Conservation (phyloP, 1,139 yeast species). For the Wickerhamomyces sp. region DNA sequence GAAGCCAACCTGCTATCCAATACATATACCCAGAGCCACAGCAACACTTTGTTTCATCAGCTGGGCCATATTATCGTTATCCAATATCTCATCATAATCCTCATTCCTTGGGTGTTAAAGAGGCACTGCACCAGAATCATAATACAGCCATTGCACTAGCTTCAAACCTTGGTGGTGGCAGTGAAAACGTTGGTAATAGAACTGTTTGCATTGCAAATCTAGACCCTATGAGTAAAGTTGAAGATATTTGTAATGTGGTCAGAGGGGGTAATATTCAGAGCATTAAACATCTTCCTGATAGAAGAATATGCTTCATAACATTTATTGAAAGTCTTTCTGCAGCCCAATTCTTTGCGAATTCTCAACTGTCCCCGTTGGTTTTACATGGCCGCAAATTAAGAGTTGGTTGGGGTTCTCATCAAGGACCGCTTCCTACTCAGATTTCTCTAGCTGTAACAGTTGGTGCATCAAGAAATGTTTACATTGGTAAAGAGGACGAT, state of each 20-base stretch:
- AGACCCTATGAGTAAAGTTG: conserved; percentile 73
- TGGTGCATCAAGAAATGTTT: conserved; percentile 80
- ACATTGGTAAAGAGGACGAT: conserved; percentile 54
- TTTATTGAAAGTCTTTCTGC: conserved; percentile 91
- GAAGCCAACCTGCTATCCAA: conserved; percentile 1
- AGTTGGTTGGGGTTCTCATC: conserved; percentile 85
- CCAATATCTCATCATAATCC: conserved; percentile 4
- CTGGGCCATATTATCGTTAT: conserved; percentile 12
- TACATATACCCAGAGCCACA: conserved; percentile 6
- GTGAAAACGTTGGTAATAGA: conserved; percentile 68
- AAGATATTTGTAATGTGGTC: conserved; percentile 79
- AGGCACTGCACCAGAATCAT: conserved; percentile 53
- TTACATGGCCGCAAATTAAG: conserved; percentile 69
- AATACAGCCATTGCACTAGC: conserved; percentile 74
- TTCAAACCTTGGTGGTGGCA: conserved; percentile 71
- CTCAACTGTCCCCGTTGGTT: conserved; percentile 71
- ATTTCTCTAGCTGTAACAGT: conserved; percentile 73
- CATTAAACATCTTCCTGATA: conserved; percentile 66
- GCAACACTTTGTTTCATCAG: background rate
- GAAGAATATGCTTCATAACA: conserved; percentile 80
- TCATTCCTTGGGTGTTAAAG: conserved; percentile 28
- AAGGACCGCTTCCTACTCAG: conserved; percentile 72
- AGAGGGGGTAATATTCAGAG: conserved; percentile 77
- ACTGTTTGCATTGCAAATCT: conserved; percentile 75
- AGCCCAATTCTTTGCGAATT: conserved; percentile 80